Evolutionary conservation across 2,329 filamentous ascomycete species (phyloP).

Genomic region (Diaporthe sp.): DNA sequence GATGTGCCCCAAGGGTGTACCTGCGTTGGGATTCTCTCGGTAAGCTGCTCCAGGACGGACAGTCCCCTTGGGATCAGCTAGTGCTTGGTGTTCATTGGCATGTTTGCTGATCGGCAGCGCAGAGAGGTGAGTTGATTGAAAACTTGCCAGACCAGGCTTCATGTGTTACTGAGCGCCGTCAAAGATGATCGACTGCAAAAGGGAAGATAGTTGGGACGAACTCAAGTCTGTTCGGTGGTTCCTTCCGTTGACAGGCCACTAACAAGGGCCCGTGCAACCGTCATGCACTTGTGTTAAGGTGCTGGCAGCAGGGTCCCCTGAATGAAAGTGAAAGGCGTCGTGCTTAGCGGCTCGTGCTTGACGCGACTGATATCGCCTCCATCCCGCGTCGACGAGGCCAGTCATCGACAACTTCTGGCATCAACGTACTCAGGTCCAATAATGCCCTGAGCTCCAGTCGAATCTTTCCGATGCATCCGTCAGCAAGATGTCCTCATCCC

Average conservation of each 20-base stretch:
- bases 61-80: background rate
- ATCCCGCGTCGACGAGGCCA: background rate
- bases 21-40: background rate
- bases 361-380: background rate
- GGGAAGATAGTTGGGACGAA: background rate
- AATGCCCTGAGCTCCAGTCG: background rate
- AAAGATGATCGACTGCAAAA: background rate
- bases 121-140: too few relatives aligned
- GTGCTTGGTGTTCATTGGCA: background rate
- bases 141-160: background rate
- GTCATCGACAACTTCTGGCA: background rate
- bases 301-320: background rate
- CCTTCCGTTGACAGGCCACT: background rate
- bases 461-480: background rate
- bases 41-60: background rate
- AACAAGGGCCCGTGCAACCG: background rate
- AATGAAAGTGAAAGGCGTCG: background rate
- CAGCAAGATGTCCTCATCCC: conserved; percentile 49
- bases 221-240: background rate
- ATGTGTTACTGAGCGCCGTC: background rate
- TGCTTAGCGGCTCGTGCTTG: conserved; percentile 3
- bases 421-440: background rate
- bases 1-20: background rate
- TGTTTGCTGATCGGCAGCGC: background rate
- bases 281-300: background rate